phyloP scores from a whole-genome alignment of 345 rosid genomes.

The Bruguiera sexangula region DNA sequence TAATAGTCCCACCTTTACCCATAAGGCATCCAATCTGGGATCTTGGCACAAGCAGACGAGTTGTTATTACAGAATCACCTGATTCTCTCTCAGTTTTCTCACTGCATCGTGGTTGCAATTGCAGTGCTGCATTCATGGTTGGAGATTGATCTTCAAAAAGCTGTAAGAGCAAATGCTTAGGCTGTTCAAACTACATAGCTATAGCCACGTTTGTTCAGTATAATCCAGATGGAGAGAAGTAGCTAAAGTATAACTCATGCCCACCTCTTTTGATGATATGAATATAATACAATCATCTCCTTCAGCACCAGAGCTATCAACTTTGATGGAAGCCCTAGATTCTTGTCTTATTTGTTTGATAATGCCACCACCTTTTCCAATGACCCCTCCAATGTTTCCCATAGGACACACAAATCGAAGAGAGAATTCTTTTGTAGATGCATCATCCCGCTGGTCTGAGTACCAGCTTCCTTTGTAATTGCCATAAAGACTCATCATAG shows the following conservation, averaged over 20 bases:
- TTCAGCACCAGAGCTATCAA: constrained; percentile 35
- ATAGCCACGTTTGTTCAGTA: neutral
- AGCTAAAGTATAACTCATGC: neutral
- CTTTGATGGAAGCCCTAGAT: constrained; percentile 34
- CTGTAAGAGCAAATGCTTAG: constrained; percentile 11
- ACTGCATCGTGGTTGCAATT: constrained; percentile 36
- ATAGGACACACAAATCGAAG: constrained; percentile 30
- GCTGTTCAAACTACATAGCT: neutral
- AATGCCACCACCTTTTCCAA: constrained; percentile 31
- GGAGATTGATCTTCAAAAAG: constrained; percentile 31
- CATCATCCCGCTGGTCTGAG: constrained; percentile 31
- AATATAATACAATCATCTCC: constrained; percentile 37
- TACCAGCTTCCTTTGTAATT: constrained; percentile 30
- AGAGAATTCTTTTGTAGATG: constrained; percentile 27
- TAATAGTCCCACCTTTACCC: constrained; percentile 40
- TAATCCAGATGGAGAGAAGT: neutral
- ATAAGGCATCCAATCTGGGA: constrained; percentile 38
- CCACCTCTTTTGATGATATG: constrained; percentile 35
- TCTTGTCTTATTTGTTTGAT: constrained; percentile 36
- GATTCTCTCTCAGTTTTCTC: constrained; percentile 35
- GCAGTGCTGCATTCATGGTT: constrained; percentile 32
- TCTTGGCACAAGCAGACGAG: constrained; percentile 32
- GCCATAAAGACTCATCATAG: constrained; percentile 27
- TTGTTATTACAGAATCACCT: constrained; percentile 34
- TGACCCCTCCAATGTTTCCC: constrained; percentile 33